phyloP scores from a whole-genome alignment of 225 moss, liverwort and hornwort species.

The Polytrichum commune region DNA sequence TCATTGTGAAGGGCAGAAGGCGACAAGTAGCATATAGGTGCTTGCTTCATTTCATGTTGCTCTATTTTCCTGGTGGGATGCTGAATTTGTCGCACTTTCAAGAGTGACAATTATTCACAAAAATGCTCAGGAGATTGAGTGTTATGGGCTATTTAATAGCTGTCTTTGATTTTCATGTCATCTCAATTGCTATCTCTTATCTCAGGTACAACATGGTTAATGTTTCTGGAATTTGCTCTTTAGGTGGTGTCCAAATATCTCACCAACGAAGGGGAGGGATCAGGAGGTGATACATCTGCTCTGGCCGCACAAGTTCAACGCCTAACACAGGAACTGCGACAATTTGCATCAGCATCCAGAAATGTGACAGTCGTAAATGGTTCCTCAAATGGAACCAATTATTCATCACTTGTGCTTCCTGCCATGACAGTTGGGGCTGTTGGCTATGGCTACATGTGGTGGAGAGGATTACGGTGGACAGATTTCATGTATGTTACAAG shows the following conservation, averaged over 20 bases:
- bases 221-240: background rate
- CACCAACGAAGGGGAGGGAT: slow-evolving; percentile 26
- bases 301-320: slow-evolving; percentile 37
- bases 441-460: slow-evolving; percentile 50
- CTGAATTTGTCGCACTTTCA: no score
- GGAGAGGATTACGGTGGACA: slow-evolving; percentile 48
- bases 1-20: no score
- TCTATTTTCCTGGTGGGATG: no score
- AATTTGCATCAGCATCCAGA: slow-evolving; percentile 35
- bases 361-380: slow-evolving; percentile 45
- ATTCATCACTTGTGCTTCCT: slow-evolving; percentile 38
- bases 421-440: slow-evolving; percentile 30
- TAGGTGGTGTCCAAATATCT: slow-evolving; percentile 45
- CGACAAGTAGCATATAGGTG: no score
- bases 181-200: no score
- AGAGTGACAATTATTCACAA: no score
- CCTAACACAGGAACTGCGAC: slow-evolving; percentile 37
- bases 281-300: slow-evolving; percentile 32
- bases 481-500: slow-evolving; percentile 60
- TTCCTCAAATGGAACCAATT: slow-evolving; percentile 21
- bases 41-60: no score
- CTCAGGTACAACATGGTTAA: no score
- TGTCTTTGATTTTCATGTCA: background rate
- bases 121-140: no score
- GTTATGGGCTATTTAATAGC: background rate